Conservation (phyloP, 2,329 filamentous ascomycete species). For the Talaromyces sp. region DNA sequence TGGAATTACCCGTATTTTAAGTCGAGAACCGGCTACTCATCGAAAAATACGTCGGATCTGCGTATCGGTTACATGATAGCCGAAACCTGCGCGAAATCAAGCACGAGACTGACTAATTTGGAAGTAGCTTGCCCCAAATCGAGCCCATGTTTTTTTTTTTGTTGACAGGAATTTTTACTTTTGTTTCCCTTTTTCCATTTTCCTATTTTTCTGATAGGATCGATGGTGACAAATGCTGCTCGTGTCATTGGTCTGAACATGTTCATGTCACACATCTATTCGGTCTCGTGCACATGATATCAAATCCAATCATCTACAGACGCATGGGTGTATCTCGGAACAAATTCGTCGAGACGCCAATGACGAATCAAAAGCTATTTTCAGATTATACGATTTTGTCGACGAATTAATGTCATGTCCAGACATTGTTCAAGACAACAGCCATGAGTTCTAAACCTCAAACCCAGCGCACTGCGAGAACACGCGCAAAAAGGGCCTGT, state of each 20-base stretch:
- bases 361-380: background rate
- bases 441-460: constrained; percentile 12
- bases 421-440: background rate
- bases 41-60: background rate
- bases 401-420: background rate
- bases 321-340: background rate
- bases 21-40: rapidly evolving
- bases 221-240: constrained; percentile 7
- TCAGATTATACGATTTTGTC: background rate
- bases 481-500: constrained; percentile 42
- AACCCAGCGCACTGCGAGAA: constrained; percentile 13
- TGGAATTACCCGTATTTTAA: background rate
- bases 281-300: background rate
- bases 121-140: background rate
- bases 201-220: background rate
- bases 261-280: background rate
- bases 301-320: background rate
- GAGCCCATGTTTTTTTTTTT: background rate
- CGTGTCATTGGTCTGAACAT: constrained; percentile 8
- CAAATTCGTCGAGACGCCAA: background rate
- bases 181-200: background rate
- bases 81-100: background rate
- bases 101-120: background rate
- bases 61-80: constrained; percentile 14
- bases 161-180: no score